A percentile compares a stretch with the other conserved stretches of the same genome.
These are phyloP conservation scores for Cutaneotrichosporon sp. DNA, from an alignment of 1,284 basidiomycete species.

Conservation along the genomic window DNA sequence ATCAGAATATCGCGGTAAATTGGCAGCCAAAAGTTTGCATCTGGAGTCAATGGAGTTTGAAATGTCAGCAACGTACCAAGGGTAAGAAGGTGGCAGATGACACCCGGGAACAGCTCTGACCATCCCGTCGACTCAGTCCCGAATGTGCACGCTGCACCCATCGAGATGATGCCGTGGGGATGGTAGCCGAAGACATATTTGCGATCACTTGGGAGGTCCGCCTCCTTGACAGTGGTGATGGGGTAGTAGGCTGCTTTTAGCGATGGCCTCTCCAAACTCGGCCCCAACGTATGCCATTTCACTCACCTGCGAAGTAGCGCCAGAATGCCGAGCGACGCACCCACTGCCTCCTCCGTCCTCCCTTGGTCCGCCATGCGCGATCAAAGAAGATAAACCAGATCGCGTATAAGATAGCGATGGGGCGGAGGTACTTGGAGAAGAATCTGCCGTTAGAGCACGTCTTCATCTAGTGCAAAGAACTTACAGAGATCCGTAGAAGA, in stretches of 20 bases:
- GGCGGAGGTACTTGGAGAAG: slow-evolving; percentile 61
- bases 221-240: slow-evolving; percentile 54
- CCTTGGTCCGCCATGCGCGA: slow-evolving; percentile 62
- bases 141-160: slow-evolving; percentile 84
- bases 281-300: too few relatives aligned
- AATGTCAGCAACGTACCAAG: slow-evolving; percentile 49
- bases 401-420: slow-evolving; percentile 68
- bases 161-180: slow-evolving; percentile 92
- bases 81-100: slow-evolving; percentile 87
- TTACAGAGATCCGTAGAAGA: slow-evolving; percentile 76
- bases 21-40: slow-evolving; percentile 86
- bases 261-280: too few relatives aligned
- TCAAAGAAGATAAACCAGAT: slow-evolving; percentile 73
- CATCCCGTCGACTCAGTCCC: slow-evolving; percentile 92
- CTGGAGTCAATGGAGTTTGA: slow-evolving; percentile 17
- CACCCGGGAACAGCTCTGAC: slow-evolving; percentile 80
- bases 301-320: slow-evolving; percentile 53
- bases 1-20: slow-evolving; percentile 92
- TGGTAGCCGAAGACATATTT: slow-evolving; percentile 98
- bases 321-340: slow-evolving; percentile 65
- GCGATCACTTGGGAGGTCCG: slow-evolving; percentile 80
- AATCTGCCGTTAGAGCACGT: neutral
- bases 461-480: slow-evolving; percentile 31
- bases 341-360: slow-evolving; percentile 73
- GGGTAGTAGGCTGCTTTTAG: slow-evolving; percentile 81